A percentile compares a stretch with the other conserved stretches of the same genome.
Evolutionary conservation across 192 early-diverging fungal species (phyloP).

Genomic region (Coemansia sp.): DNA sequence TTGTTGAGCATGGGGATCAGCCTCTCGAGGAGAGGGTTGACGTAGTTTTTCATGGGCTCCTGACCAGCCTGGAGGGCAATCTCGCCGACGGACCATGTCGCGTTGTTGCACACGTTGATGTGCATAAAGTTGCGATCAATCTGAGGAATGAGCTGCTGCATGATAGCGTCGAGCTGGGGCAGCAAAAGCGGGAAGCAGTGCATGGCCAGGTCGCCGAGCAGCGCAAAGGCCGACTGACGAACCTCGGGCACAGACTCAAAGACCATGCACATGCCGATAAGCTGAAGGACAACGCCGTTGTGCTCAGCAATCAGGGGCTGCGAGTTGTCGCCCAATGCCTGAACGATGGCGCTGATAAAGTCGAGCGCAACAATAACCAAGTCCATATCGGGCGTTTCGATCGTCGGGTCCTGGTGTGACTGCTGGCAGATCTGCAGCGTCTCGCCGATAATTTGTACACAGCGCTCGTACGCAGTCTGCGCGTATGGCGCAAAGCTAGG

Average conservation of each 20-base stretch:
- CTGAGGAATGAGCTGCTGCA: slow-evolving; percentile 77
- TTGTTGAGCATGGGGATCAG: slow-evolving; percentile 79
- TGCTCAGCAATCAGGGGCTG: slow-evolving; percentile 73
- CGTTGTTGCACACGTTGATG: slow-evolving; percentile 95
- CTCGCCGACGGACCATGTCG: slow-evolving; percentile 97
- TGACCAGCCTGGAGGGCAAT: slow-evolving; percentile 82
- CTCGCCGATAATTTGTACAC: slow-evolving; percentile 81
- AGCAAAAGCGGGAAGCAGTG: slow-evolving; percentile 79
- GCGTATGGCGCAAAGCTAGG: slow-evolving; percentile 85
- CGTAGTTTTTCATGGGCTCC: slow-evolving; percentile 75
- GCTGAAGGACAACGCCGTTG: slow-evolving; percentile 69
- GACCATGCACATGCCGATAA: slow-evolving; percentile 81
- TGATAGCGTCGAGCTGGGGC: slow-evolving; percentile 77
- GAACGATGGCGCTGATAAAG: slow-evolving; percentile 89
- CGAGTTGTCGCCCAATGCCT: slow-evolving; percentile 79
- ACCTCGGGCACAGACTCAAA: slow-evolving; percentile 72
- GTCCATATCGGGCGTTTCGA: slow-evolving; percentile 82
- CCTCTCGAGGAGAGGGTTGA: slow-evolving; percentile 76
- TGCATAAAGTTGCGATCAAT: slow-evolving; percentile 59
- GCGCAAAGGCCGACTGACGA: slow-evolving; percentile 92
- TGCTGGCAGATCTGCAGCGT: slow-evolving; percentile 72
- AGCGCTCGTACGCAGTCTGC: slow-evolving; percentile 81
- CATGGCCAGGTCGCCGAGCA: slow-evolving; percentile 96
- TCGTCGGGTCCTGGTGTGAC: slow-evolving; percentile 53
- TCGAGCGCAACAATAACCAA: slow-evolving; percentile 96